phyloP scores from a whole-genome alignment of 164 flowering plant genomes.

The Aristolochia contorta region DNA sequence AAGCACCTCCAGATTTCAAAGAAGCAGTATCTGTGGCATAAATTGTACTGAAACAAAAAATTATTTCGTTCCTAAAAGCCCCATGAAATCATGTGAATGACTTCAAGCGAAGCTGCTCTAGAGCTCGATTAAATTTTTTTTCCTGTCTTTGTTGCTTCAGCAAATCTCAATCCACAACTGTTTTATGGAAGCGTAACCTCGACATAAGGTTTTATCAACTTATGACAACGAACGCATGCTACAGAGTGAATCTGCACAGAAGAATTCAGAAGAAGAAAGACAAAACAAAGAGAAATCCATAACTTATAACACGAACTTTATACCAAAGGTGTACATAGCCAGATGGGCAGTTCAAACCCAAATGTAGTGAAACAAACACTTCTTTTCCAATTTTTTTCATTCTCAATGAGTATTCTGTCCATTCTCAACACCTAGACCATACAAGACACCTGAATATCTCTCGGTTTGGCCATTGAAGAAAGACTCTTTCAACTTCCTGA shows the following conservation, averaged over 20 bases:
- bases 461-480: slow-evolving; percentile 43
- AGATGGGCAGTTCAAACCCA: slow-evolving; percentile 11
- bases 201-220: no score
- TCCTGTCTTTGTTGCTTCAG: no score
- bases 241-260: background rate
- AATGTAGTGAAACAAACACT: slow-evolving; percentile 8
- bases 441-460: slow-evolving; percentile 51
- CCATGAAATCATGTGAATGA: no score
- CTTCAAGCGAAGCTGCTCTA: no score
- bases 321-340: slow-evolving; percentile 10
- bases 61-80: no score
- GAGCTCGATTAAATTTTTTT: no score
- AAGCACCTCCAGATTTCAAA: no score
- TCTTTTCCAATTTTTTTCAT: background rate
- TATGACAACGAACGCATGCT: no score
- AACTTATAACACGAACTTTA: slow-evolving; percentile 8
- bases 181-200: no score
- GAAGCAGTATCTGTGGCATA: no score
- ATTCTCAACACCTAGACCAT: slow-evolving; percentile 43
- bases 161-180: no score
- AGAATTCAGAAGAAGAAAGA: background rate
- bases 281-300: background rate
- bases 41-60: no score
- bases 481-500: slow-evolving; percentile 46
- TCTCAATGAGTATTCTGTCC: slow-evolving; percentile 15